Evolutionary conservation across 768 basidiomycete genomes (phyloP), one percentile per base, ranked within the genome.

Genomic region (Xanthoconium stramineum): DNA sequence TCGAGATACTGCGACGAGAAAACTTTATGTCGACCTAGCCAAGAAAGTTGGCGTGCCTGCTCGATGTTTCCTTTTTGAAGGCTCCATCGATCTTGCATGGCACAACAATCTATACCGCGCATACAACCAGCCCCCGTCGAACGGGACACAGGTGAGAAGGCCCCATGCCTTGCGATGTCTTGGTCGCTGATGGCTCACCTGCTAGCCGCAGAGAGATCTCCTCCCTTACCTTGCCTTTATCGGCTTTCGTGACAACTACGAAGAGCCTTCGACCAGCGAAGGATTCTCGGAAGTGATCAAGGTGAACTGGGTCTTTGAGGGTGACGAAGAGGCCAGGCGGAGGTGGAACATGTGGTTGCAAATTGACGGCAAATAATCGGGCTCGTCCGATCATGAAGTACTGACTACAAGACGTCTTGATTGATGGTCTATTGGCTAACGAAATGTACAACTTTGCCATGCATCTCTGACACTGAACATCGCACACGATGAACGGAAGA

Each of bases 61-160:
- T 4, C 80, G 93, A 52, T 90, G 91, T 65, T 83, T 95, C 67
- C 60, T 80, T 29, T 96, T 97, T 63, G 76, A 82, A 10, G 89
- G 85, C 43, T 82, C 88, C 10, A 62, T 83, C n/a, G 89, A 93
- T 45, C 78, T 96, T 8, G 91, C 91, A 3, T 90, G 86, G 86
- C 96, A 98, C 71, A 97, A 98, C 69, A 95, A 95, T 64, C 72
- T 94, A 9, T 97, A 96, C 67, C 83, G 95, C 32, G 84, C 91
- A 37, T 90, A 76, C 60, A 81, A 80, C 57, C 72, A 80, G 32
- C 83, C 84, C 0, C 68, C 80, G 3, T 75, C 76, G 1, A 69
- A 40, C 30, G 53, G 44, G 15, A 30, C 48, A 24, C 56, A 57
- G 29, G 63, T 64, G 42, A 58, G 59, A 14, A 30, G 32, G 38